Percentiles rank a stretch among this genome's conserved stretches.
Conservation (phyloP, 2,329 filamentous ascomycete genomes). For the Fusarium pseudograminearum region DNA sequence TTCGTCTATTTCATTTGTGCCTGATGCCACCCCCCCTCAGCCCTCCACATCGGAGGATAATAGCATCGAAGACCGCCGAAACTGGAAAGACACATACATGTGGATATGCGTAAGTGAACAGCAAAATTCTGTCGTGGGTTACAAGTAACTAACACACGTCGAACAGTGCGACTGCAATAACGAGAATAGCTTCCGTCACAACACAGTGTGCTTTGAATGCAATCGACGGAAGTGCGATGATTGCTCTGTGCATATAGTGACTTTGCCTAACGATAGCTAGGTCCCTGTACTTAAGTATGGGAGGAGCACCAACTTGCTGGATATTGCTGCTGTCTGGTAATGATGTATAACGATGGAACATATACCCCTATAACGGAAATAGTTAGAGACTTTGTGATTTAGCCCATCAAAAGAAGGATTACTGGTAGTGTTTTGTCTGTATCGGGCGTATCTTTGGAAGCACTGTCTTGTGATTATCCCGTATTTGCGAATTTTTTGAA, state of each 20-base stretch:
- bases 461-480: not conserved
- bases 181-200: slow-evolving; percentile 15
- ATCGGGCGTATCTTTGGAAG: not conserved
- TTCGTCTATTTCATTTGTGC: slow-evolving; percentile 9
- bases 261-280: slow-evolving; percentile 6
- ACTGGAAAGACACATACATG: slow-evolving; percentile 37
- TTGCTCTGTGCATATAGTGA: slow-evolving; percentile 9
- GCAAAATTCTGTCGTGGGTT: not conserved
- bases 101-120: slow-evolving; percentile 51
- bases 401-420: not conserved
- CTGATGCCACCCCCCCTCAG: slow-evolving; percentile 11
- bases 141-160: slow-evolving; percentile 11
- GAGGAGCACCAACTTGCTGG: not conserved
- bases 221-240: slow-evolving; percentile 19
- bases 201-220: slow-evolving; percentile 24
- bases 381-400: not conserved
- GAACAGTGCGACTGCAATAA: slow-evolving; percentile 41
- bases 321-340: not conserved
- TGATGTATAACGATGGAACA: not conserved
- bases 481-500: not conserved
- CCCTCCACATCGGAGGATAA: slow-evolving; percentile 17
- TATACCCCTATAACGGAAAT: not conserved
- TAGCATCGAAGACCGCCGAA: slow-evolving; percentile 8
- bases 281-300: not conserved
- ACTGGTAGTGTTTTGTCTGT: not conserved